Conservation (phyloP, 1,284 basidiomycete species). For the Ganoderma leucocontextum region DNA sequence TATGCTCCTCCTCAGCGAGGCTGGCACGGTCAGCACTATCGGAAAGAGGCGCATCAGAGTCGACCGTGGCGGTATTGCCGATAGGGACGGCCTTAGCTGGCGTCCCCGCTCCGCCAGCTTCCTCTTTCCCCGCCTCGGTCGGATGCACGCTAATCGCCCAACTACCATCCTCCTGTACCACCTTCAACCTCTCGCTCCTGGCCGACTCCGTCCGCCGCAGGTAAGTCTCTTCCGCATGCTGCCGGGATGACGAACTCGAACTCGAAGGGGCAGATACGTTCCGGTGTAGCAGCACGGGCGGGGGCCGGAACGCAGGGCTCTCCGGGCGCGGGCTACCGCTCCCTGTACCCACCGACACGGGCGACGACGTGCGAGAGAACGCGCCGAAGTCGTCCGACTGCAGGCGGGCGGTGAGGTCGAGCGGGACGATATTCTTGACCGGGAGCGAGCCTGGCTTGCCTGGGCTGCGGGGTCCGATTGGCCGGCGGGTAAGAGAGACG, state of each 20-base stretch:
- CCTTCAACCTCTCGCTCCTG: background rate
- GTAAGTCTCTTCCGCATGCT: background rate
- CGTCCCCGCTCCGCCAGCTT: background rate
- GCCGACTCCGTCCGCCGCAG: slow-evolving; percentile 5
- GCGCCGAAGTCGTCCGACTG: slow-evolving; percentile 25
- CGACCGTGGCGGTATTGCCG: background rate
- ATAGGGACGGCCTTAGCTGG: background rate
- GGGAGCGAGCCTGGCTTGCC: slow-evolving; percentile 27
- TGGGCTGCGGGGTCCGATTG: slow-evolving; percentile 36
- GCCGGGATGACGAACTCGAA: background rate
- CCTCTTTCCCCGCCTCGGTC: slow-evolving; percentile 1
- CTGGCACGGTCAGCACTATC: background rate
- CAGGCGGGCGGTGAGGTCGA: slow-evolving; percentile 34
- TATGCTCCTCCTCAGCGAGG: background rate
- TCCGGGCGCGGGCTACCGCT: slow-evolving; percentile 19
- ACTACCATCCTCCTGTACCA: background rate
- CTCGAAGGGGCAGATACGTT: background rate
- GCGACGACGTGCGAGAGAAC: slow-evolving; percentile 28
- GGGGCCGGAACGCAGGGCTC: slow-evolving; percentile 12
- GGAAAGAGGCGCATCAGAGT: background rate
- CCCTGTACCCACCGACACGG: slow-evolving; percentile 16
- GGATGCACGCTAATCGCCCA: background rate
- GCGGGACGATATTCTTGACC: slow-evolving; percentile 32
- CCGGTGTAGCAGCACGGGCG: slow-evolving; percentile 9
- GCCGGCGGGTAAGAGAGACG: slow-evolving; percentile 26